Conservation (phyloP, 768 basidiomycete species). For the Favolaschia claudopus region DNA sequence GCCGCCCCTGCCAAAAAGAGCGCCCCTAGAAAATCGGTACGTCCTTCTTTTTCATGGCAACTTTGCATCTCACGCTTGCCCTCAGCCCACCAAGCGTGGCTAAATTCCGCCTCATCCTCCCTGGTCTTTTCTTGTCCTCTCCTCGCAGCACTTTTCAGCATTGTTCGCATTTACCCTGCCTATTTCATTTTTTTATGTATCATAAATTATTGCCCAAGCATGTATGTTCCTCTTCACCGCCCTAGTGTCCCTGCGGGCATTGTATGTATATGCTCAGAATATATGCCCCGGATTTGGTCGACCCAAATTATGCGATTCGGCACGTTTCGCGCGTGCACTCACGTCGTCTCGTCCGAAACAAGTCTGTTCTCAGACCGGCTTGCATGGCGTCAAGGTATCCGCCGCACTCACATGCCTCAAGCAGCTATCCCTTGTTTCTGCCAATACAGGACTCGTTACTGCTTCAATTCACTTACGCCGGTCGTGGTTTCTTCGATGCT, state of each 20-base stretch:
- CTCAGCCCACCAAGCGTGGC: conserved; percentile 25
- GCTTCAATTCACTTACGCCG: conserved; percentile 67
- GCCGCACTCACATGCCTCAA: conserved; percentile 49
- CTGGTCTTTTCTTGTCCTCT: background rate
- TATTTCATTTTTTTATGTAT: conserved; percentile 39
- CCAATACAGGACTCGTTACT: conserved; percentile 64
- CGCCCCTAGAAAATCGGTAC: conserved; percentile 22
- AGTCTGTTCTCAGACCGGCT: no score
- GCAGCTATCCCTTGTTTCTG: conserved; percentile 74
- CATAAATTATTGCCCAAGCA: conserved; percentile 47
- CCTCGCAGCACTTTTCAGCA: conserved; percentile 9
- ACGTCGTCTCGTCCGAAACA: no score
- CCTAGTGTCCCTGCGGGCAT: conserved; percentile 29
- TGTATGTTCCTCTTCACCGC: conserved; percentile 24
- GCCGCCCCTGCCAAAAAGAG: conserved; percentile 17
- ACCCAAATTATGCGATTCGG: no score
- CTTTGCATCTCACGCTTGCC: background rate
- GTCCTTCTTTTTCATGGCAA: background rate
- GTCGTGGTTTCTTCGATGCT: conserved; percentile 70
- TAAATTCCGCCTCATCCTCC: background rate
- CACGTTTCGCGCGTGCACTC: no score
- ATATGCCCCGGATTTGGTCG: conserved; percentile 21
- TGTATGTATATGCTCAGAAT: conserved; percentile 24
- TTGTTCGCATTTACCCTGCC: conserved; percentile 28
- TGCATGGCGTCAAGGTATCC: conserved; percentile 24